Evolutionary conservation across 2,329 filamentous ascomycete species (phyloP).

Genomic region (Triangularia verruculosa): DNA sequence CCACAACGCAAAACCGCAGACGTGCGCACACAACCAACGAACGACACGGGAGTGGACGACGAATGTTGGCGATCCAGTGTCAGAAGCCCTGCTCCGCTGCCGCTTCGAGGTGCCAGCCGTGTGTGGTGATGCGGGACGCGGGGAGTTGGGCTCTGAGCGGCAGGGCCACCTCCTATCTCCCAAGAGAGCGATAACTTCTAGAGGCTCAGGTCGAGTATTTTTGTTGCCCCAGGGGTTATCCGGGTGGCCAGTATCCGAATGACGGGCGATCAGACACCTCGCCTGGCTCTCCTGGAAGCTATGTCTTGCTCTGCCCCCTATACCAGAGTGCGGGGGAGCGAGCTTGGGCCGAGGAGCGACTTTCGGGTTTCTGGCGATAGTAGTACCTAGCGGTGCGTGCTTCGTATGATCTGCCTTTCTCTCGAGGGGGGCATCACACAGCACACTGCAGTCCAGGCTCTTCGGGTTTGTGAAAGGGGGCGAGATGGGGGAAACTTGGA

Average conservation of each 20-base stretch:
- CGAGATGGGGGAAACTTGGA: slow-evolving; percentile 2
- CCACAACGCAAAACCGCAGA: not conserved
- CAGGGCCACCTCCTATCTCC: too few species aligned
- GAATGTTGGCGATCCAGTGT: slow-evolving; percentile 20
- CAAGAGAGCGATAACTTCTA: slow-evolving; percentile 19
- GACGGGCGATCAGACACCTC: slow-evolving; percentile 29
- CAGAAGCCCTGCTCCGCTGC: slow-evolving; percentile 9
- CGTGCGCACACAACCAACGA: not conserved
- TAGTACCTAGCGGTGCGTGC: not conserved
- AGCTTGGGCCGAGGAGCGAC: not conserved
- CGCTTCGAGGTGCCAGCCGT: not conserved
- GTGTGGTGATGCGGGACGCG: slow-evolving; percentile 3
- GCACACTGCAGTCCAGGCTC: not conserved
- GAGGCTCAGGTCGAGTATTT: slow-evolving; percentile 17
- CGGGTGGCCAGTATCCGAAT: slow-evolving; percentile 1
- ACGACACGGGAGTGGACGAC: not conserved
- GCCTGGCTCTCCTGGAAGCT: slow-evolving; percentile 13
- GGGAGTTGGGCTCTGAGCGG: slow-evolving; percentile 4
- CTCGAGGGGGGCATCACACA: not conserved
- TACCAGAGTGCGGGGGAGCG: not conserved
- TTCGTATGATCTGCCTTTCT: slow-evolving; percentile 2
- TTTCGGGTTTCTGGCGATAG: not conserved
- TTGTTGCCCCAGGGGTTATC: slow-evolving; percentile 2
- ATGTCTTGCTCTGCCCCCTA: not conserved
- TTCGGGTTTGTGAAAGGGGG: not conserved